phyloP scores from a whole-genome alignment of 768 basidiomycete genomes.

The Termitomyces sp. region DNA sequence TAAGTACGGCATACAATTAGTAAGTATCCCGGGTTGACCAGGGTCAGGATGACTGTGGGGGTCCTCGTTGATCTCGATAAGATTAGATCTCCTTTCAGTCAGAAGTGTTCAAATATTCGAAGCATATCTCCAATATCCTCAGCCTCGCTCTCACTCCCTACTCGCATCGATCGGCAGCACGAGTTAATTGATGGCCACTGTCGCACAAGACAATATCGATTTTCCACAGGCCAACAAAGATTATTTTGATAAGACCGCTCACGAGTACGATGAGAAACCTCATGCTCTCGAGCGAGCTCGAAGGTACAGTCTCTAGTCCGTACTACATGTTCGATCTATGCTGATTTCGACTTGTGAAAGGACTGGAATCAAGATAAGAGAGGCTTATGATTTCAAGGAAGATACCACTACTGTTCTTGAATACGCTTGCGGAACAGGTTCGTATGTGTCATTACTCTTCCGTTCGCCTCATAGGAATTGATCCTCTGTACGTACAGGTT shows the following conservation, averaged over 20 bases:
- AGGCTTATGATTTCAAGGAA: conserved; percentile 48
- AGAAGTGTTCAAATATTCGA: no score
- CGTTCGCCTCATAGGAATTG: neutral
- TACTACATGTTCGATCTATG: neutral
- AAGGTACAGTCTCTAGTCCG: conserved; percentile 9
- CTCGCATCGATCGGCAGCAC: no score
- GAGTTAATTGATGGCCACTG: no score
- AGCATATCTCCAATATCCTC: no score
- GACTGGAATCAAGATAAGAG: conserved; percentile 32
- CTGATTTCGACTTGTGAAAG: conserved; percentile 15
- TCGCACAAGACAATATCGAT: neutral
- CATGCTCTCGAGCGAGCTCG: conserved; percentile 12
- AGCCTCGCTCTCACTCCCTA: no score
- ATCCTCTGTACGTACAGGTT: conserved; percentile 40
- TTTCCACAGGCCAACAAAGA: conserved; percentile 14
- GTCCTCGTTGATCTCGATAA: no score
- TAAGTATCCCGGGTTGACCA: no score
- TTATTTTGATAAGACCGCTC: conserved; percentile 14
- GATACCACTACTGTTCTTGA: conserved; percentile 61
- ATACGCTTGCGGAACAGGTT: conserved; percentile 71
- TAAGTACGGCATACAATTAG: no score
- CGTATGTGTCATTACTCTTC: neutral
- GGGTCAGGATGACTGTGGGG: no score
- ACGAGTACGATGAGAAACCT: conserved; percentile 14
- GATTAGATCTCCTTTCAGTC: no score